Base-by-base conservation (phyloP, 2,329 filamentous ascomycete species). In the Colletotrichum nymphaeae region DNA sequence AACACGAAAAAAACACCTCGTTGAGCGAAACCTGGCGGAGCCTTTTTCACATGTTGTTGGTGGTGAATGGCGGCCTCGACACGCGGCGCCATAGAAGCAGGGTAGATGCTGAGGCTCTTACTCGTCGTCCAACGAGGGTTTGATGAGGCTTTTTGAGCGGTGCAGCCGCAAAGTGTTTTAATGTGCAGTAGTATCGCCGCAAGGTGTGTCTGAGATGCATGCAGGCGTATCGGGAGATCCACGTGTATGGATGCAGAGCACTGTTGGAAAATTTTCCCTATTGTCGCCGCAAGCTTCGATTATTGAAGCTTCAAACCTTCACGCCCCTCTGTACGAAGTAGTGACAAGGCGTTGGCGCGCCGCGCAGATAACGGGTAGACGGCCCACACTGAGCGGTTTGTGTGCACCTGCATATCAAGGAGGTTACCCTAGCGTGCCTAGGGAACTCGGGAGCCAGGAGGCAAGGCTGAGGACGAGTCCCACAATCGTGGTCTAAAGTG, bases 331-430 rank as follows among this genome's bases (percentile, higher is more conserved):
- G 16, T 28, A 5, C 4, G 26, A 6, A 28, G 26, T 37, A 26
- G 32, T 26, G 26, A 35, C 66, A 26, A 57, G 49, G 57, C 32
- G 24, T 35, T 57, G 49, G 67, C 32, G 32, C 11, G 32, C 32
- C 32, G 32, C 32, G 58, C 65, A 71, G 62, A 73, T 57, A 71
- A 66, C 67, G 62, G 67, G 70, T 60, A 70, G 26, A 56, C 4
- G 70, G 14, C 49, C 70, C 70, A 73, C 70, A 55, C 64, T 62
- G 66, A 70, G 70, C 35, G 55, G 67, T 73, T 70, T 72, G 53
- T 69, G 59, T 72, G 53, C 60, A 49, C 53, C 42, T 58, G 22
- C 24, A 32, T 37, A 49, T 5, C 42, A 49, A 49, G 42, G 42
- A 49, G 30, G 16, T 26, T 22, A 49, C 28, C 70, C 8, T 49